Evolutionary conservation across 1,284 basidiomycete species (phyloP).

Genomic region (Cryptococcus wingfieldii): DNA sequence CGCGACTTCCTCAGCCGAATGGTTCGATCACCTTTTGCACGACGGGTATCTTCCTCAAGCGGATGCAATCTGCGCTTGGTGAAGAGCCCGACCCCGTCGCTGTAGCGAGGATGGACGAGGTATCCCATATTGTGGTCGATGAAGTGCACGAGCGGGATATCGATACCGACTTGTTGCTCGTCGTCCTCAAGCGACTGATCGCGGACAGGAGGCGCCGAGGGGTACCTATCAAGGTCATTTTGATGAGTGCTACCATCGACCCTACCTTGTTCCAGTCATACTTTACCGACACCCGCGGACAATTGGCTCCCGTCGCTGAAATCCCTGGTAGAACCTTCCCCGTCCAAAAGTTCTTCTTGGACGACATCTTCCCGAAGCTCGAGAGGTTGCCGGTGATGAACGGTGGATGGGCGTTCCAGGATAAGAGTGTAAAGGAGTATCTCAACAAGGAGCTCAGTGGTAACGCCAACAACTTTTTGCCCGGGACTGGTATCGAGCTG

Average conservation of each 20-base stretch:
- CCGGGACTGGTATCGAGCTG: constrained; percentile 54
- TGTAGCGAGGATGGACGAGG: constrained; percentile 61
- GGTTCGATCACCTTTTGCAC: constrained; percentile 90
- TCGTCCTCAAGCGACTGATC: constrained; percentile 82
- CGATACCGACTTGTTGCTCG: constrained; percentile 86
- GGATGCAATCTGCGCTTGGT: constrained; percentile 72
- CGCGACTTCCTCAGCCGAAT: constrained; percentile 71
- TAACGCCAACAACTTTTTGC: constrained; percentile 29
- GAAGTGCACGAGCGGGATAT: constrained; percentile 96
- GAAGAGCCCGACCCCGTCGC: constrained; percentile 44
- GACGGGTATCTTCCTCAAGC: constrained; percentile 83
- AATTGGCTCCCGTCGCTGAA: constrained; percentile 70
- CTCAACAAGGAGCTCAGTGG: constrained; percentile 65
- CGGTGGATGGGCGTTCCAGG: constrained; percentile 66
- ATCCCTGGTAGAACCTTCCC: constrained; percentile 92
- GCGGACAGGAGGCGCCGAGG: constrained; percentile 68
- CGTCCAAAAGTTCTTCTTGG: constrained; percentile 74
- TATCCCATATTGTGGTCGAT: constrained; percentile 90
- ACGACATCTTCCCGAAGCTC: constrained; percentile 66
- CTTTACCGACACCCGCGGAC: constrained; percentile 62
- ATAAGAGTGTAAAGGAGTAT: constrained; percentile 71
- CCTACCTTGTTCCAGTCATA: constrained; percentile 83
- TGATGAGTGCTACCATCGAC: constrained; percentile 97
- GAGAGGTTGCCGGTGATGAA: constrained; percentile 40
- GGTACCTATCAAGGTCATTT: constrained; percentile 77